Evolutionary conservation across 805 yeast species (phyloP), one percentile per base, ranked within the genome.

Genomic region (Metahyphopichia silvanorum): DNA sequence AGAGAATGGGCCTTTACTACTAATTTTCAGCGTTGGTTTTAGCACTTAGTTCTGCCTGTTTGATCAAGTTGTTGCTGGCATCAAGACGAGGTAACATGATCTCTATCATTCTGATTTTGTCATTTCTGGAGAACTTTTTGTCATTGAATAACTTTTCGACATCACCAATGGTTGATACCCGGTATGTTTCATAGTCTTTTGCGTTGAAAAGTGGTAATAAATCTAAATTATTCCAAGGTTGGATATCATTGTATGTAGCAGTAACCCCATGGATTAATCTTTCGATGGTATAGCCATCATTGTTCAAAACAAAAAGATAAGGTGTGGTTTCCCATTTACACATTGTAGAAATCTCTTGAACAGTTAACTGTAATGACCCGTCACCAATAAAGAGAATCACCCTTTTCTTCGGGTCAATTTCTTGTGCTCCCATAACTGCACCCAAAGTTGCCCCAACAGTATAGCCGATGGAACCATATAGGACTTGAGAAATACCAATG

Each of bases 391-490:
- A 80, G 39, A 81, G 62, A 38, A 79, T 68, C 34, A 77, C 83
- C 69, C 86, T 75, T 60, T 69, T 76, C 38, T 55, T 53, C 43
- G 77, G 78, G 51, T 77, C 76, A 36, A 76, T 50, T 57, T 80
- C 86, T 51, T 75, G 74, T 44, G 81, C 77, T 16, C 84, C 86
- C 61, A 77, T 72, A 25, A 74, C 75, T 29, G 86, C 86, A 56
- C 86, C 86, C 39, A 76, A 57, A 16, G 79, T 65, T 29, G 85
- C 77, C 56, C 86, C 86, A 38, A 78, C 75, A 31, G 86, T 67
- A 63, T 61, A 79, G 50, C 87, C 87, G 55, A 80, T 80, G 31
- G 86, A 79, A 48, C 86, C 86, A 84, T 85, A 81, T 49, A 81
- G 64, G 34, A 79, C 86, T 66, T 80, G 87, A 35, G 86, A 78